A percentile compares a stretch with the other conserved stretches of the same genome.
Conservation (phyloP, 768 basidiomycete species). For the Tricholoma bakamatsutake region DNA sequence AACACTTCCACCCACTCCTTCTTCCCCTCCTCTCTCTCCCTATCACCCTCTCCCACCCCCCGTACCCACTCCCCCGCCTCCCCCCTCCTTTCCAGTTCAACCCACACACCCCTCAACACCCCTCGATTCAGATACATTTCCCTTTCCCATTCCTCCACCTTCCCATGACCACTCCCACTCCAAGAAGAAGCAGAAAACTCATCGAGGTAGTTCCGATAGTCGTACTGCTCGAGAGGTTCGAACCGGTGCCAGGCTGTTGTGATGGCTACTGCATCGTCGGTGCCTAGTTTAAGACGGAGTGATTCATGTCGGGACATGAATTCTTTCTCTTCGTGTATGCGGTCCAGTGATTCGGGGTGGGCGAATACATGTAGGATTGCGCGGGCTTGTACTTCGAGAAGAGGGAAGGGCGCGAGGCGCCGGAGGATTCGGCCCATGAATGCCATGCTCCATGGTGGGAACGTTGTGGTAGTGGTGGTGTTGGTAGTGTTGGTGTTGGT, state of each 20-base stretch:
- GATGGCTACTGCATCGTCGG: constrained; percentile 31
- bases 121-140: constrained; percentile 45
- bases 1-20: constrained; percentile 58
- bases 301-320: constrained; percentile 43
- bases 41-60: constrained; percentile 46
- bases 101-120: constrained; percentile 52
- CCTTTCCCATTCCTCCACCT: constrained; percentile 51
- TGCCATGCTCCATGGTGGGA: constrained; percentile 46
- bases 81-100: constrained; percentile 46
- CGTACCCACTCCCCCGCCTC: constrained; percentile 58
- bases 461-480: constrained; percentile 5
- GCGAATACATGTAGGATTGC: constrained; percentile 53
- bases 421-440: constrained; percentile 55
- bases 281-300: constrained; percentile 27
- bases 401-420: constrained; percentile 64
- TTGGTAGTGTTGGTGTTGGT: neutral
- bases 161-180: constrained; percentile 3
- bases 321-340: constrained; percentile 37
- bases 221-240: constrained; percentile 49
- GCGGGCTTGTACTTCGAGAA: constrained; percentile 73
- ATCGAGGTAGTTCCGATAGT: constrained; percentile 60
- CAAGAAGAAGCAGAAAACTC: constrained; percentile 29
- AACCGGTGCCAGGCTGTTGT: constrained; percentile 55
- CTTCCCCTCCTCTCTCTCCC: constrained; percentile 20
- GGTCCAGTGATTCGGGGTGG: constrained; percentile 44